Evolutionary conservation across 2,329 filamentous ascomycete genomes (phyloP).

Genomic region (Trichophyton schoenleinii): DNA sequence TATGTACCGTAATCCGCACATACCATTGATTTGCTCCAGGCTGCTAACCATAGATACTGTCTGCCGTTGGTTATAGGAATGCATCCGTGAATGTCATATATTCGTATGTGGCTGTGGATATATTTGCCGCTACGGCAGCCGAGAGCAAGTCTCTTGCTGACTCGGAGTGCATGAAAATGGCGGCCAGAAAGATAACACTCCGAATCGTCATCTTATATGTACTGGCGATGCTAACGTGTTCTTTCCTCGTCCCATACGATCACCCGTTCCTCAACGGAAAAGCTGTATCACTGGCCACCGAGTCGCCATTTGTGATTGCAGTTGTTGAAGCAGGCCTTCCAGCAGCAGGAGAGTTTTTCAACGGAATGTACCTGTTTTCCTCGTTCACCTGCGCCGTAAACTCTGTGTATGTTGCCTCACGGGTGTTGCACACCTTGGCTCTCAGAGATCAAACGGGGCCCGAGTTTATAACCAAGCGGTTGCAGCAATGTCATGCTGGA

Average conservation of each 20-base stretch:
- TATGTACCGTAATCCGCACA: constrained; percentile 13
- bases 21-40: not conserved
- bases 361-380: constrained; percentile 35
- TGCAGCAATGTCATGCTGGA: constrained; percentile 27
- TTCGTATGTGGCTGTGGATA: constrained; percentile 33
- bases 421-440: constrained; percentile 34
- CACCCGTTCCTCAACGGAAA: constrained; percentile 31
- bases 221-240: constrained; percentile 31
- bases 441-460: constrained; percentile 26
- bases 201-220: constrained; percentile 34
- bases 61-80: constrained; percentile 25
- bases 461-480: constrained; percentile 29
- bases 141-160: constrained; percentile 32
- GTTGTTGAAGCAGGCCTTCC: constrained; percentile 29
- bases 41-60: not conserved
- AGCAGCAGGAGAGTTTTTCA: constrained; percentile 32
- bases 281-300: constrained; percentile 24
- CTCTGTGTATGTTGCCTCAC: constrained; percentile 31
- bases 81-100: constrained; percentile 31
- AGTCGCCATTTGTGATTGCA: constrained; percentile 32
- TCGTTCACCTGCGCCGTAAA: constrained; percentile 32
- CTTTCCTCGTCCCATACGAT: constrained; percentile 32
- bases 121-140: constrained; percentile 33
- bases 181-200: constrained; percentile 32
- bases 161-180: constrained; percentile 35